A percentile compares a stretch with the other conserved stretches of the same genome.
Conservation (phyloP, 139 green algal species). For the Spirogloea muscicola region DNA sequence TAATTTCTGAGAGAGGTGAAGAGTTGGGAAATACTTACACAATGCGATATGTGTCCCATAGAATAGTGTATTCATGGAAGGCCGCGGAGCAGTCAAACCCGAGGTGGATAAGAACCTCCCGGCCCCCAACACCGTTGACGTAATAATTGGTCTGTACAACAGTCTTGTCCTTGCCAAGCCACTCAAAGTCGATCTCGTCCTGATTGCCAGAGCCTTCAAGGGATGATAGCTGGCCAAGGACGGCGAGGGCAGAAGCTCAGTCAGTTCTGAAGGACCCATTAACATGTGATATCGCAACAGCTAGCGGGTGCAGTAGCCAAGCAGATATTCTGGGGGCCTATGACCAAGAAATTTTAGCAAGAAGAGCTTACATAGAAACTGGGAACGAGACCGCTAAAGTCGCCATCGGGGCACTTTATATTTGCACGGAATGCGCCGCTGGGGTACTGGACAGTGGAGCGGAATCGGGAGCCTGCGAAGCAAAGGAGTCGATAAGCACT, state of each 20-base stretch:
- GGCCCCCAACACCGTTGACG: constrained; percentile 19
- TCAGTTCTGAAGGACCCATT: background rate
- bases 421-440: constrained; percentile 6
- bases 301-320: background rate
- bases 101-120: constrained; percentile 10
- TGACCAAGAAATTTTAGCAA: background rate
- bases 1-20: too few species aligned
- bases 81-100: constrained; percentile 27
- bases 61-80: constrained; percentile 36
- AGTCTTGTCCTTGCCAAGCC: constrained; percentile 25
- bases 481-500: too few species aligned
- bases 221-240: constrained; percentile 11
- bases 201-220: background rate
- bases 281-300: background rate
- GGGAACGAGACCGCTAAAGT: constrained; percentile 4
- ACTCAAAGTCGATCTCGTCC: constrained; percentile 41
- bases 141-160: constrained; percentile 37
- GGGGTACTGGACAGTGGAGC: constrained; percentile 9
- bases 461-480: constrained; percentile 12
- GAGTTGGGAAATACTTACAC: too few species aligned
- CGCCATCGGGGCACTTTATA: constrained; percentile 21
- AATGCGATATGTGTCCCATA: background rate
- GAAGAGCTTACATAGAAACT: constrained; percentile 23
- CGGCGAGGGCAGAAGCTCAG: background rate
- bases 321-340: background rate